Evolutionary conservation across 2,329 filamentous ascomycete genomes (phyloP).

Genomic region (Plenodomus tracheiphilus): DNA sequence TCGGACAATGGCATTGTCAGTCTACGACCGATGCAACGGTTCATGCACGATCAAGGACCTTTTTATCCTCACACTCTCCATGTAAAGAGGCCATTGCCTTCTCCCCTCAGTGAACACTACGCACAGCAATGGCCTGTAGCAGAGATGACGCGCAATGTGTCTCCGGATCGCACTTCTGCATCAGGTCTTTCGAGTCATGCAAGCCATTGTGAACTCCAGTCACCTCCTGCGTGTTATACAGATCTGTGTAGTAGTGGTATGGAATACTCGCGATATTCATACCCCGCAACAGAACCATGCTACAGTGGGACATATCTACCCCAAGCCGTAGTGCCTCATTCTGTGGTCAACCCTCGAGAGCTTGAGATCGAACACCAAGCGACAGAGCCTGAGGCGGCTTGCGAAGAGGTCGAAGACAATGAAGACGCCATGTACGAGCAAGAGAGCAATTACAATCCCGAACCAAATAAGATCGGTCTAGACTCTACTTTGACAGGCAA

Average conservation of each 20-base stretch:
- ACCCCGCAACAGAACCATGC: slow-evolving; percentile 19
- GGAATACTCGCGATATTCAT: slow-evolving; percentile 24
- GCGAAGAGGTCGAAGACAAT: slow-evolving; percentile 21
- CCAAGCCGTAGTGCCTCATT: slow-evolving; percentile 11
- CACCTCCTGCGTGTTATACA: slow-evolving; percentile 23
- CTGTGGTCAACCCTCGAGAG: slow-evolving; percentile 34
- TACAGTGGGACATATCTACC: slow-evolving; percentile 14
- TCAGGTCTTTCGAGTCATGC: slow-evolving; percentile 38
- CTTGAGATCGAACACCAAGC: slow-evolving; percentile 38
- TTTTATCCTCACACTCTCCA: slow-evolving; percentile 32
- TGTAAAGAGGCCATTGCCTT: slow-evolving; percentile 27
- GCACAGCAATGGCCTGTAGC: slow-evolving; percentile 25
- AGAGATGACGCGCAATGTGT: slow-evolving; percentile 30
- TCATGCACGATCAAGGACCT: slow-evolving; percentile 34
- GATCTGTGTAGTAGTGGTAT: slow-evolving; percentile 23
- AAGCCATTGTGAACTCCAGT: slow-evolving; percentile 34
- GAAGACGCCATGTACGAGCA: slow-evolving; percentile 24
- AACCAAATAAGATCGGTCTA: slow-evolving; percentile 18
- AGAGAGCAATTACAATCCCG: slow-evolving; percentile 22
- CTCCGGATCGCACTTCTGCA: slow-evolving; percentile 39
- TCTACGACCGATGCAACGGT: slow-evolving; percentile 40
- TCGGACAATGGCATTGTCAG: slow-evolving; percentile 25
- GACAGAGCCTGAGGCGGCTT: slow-evolving; percentile 14
- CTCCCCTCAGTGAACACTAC: slow-evolving; percentile 19
- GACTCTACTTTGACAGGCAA: slow-evolving; percentile 16